Conservation (phyloP, 1,139 yeast species). For the Debaryomyces udenii region DNA sequence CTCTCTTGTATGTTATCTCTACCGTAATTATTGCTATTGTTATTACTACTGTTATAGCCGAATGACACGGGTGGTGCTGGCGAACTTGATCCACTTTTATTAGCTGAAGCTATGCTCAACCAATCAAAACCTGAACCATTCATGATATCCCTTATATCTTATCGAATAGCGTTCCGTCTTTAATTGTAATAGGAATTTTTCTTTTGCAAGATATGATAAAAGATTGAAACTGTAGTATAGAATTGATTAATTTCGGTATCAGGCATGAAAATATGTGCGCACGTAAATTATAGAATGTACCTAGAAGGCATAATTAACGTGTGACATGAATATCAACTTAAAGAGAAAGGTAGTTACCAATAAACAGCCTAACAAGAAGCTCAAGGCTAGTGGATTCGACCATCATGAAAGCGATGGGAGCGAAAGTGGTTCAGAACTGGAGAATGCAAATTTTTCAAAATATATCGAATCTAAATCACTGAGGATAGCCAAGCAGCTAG, state of each 20-base stretch:
- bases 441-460: conserved; percentile 12
- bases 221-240: too few species aligned
- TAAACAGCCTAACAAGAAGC: conserved; percentile 5
- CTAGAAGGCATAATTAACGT: not conserved
- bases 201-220: not conserved
- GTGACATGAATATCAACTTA: conserved; percentile 15
- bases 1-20: not conserved
- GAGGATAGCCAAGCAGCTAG: conserved; percentile 12
- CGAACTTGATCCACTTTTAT: conserved; percentile 17
- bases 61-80: conserved; percentile 30
- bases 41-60: conserved; percentile 16
- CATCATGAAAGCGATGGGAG: conserved; percentile 2
- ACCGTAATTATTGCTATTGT: conserved; percentile 1
- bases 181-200: not conserved
- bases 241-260: conserved; percentile 1
- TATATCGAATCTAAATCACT: conserved; percentile 13
- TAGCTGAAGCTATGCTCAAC: conserved; percentile 23
- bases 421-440: conserved; percentile 12
- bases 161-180: not conserved
- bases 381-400: conserved; percentile 2
- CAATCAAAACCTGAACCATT: conserved; percentile 27
- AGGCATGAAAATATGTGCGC: conserved; percentile 8
- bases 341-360: conserved; percentile 12
- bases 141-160: conserved; percentile 11
- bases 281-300: conserved; percentile 1